Percentiles rank a stretch among this genome's conserved stretches.
phyloP scores from a whole-genome alignment of 345 rosid species.

The Hibiscus tridactylites region DNA sequence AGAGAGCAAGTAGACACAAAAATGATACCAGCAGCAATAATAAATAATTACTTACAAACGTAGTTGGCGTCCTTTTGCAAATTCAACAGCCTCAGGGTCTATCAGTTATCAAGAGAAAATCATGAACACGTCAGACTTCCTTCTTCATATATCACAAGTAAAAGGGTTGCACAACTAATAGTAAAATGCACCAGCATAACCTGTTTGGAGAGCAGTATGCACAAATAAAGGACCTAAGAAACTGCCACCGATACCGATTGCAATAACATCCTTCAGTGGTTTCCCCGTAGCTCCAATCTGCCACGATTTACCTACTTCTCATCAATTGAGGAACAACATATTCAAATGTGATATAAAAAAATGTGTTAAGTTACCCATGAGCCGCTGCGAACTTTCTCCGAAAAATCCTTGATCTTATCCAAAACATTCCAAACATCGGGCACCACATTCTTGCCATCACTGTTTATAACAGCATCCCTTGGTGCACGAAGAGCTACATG shows the following conservation, averaged over 20 bases:
- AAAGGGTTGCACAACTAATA: neutral
- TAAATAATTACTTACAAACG: conserved; percentile 56
- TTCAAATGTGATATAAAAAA: conserved; percentile 6
- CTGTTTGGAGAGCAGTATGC: conserved; percentile 93
- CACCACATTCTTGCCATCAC: conserved; percentile 89
- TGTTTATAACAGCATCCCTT: conserved; percentile 58
- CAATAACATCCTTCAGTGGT: conserved; percentile 70
- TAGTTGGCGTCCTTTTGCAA: conserved; percentile 74
- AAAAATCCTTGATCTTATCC: conserved; percentile 78
- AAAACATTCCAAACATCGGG: conserved; percentile 89
- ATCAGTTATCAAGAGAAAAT: conserved; percentile 23
- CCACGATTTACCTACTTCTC: conserved; percentile 19
- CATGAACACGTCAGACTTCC: neutral
- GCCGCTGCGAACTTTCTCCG: conserved; percentile 27
- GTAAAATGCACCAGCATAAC: conserved; percentile 17
- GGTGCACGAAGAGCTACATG: conserved; percentile 95
- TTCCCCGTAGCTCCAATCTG: conserved; percentile 97
- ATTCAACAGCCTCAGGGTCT: conserved; percentile 75
- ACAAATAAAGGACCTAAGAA: conserved; percentile 94
- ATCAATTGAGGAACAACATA: conserved; percentile 7
- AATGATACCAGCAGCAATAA: neutral
- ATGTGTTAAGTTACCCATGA: conserved; percentile 37
- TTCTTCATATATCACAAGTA: neutral
- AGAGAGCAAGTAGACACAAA: neutral
- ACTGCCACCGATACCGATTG: conserved; percentile 96